Evolutionary conservation across 495 filamentous ascomycete genomes (phyloP).

Genomic region (Podospora anserina): DNA sequence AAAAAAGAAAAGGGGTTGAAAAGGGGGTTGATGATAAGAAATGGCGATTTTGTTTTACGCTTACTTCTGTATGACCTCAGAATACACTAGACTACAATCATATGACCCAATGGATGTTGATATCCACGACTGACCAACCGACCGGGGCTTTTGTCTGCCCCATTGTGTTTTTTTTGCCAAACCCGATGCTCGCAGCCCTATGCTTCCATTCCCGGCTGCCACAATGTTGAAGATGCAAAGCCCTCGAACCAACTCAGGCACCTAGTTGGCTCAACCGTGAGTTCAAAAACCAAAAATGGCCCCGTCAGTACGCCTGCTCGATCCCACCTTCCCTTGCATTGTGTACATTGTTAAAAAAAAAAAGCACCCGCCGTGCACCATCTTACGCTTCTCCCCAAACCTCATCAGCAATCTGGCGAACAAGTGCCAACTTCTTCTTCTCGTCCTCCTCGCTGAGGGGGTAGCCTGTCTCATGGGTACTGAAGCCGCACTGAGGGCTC

Average conservation of each 20-base stretch:
- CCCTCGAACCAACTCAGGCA: not conserved
- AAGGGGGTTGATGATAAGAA: not conserved
- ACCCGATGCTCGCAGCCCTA: not conserved
- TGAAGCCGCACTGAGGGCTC: conserved; percentile 80
- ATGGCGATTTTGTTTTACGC: not conserved
- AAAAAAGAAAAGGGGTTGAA: not conserved
- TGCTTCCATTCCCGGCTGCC: not conserved
- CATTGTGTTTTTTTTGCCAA: conserved; percentile 6
- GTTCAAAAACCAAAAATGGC: not conserved
- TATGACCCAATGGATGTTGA: conserved; percentile 20
- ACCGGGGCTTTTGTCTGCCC: not conserved
- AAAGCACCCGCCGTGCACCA: not conserved
- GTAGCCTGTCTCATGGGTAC: conserved; percentile 67
- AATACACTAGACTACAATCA: not conserved
- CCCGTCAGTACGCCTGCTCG: not conserved
- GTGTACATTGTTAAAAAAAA: not conserved
- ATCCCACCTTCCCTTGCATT: no score
- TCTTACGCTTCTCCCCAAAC: conserved; percentile 63
- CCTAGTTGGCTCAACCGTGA: no score
- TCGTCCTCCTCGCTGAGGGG: conserved; percentile 62
- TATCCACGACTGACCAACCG: conserved; percentile 13
- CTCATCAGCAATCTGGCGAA: conserved; percentile 66
- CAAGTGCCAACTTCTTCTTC: conserved; percentile 65
- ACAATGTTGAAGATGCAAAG: conserved; percentile 3
- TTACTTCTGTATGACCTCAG: not conserved